phyloP scores from a whole-genome alignment of 805 yeast genomes.

The Wickerhamomyces queroliae region DNA sequence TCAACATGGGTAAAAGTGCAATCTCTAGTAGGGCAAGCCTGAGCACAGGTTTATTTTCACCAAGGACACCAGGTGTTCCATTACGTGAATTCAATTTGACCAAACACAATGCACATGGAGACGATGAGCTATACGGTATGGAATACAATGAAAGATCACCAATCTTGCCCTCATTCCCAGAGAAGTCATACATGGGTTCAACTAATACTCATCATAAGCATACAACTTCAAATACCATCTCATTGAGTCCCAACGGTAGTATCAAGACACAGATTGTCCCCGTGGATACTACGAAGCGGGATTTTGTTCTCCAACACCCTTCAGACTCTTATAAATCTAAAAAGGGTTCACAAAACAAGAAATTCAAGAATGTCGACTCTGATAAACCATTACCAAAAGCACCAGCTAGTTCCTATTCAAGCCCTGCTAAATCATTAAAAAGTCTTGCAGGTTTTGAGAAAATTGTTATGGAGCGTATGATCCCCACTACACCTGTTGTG shows the following conservation, averaged over 20 bases:
- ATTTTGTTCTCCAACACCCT: conserved; percentile 13
- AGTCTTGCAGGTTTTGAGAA: conserved; percentile 15
- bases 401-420: conserved; percentile 6
- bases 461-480: conserved; percentile 10
- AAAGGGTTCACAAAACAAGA: not conserved
- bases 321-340: conserved; percentile 4
- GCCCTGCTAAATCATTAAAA: conserved; percentile 3
- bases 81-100: conserved; percentile 19
- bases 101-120: conserved; percentile 6
- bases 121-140: not conserved
- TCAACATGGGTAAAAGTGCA: conserved; percentile 8
- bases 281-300: conserved; percentile 2
- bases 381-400: conserved; percentile 19
- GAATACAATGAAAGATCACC: conserved; percentile 11
- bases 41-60: conserved; percentile 13
- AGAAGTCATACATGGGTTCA: conserved; percentile 5
- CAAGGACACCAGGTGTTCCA: conserved; percentile 18
- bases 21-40: conserved; percentile 13
- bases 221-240: not conserved
- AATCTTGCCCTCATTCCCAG: conserved; percentile 19
- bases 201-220: conserved; percentile 2
- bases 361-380: not conserved
- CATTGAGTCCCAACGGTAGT: conserved; percentile 1
- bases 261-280: conserved; percentile 11
- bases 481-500: conserved; percentile 16